phyloP scores from a whole-genome alignment of 352 stramenopile species.

The Globisporangium megalacanthum region DNA sequence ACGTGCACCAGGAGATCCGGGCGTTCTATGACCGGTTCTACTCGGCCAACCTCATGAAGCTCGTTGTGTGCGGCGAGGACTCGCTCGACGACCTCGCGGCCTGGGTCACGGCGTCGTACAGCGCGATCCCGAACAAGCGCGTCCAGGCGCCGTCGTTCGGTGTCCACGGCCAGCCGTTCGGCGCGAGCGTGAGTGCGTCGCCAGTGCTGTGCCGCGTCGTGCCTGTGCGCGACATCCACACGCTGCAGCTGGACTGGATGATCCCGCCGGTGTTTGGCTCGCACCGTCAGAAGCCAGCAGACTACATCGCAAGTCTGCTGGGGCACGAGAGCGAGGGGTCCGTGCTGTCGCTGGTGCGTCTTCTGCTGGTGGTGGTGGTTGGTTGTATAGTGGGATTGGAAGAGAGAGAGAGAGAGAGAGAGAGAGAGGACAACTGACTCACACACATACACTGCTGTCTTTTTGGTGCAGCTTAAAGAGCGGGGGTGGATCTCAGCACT shows the following conservation, averaged over 20 bases:
- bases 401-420: background rate
- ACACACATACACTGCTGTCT: no score
- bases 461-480: slow-evolving; percentile 50
- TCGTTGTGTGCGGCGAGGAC: slow-evolving; percentile 76
- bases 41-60: slow-evolving; percentile 81
- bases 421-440: no score
- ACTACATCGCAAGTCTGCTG: slow-evolving; percentile 76
- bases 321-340: slow-evolving; percentile 83
- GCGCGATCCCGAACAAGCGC: slow-evolving; percentile 51
- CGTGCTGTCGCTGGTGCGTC: slow-evolving; percentile 61
- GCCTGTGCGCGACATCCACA: slow-evolving; percentile 75
- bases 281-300: slow-evolving; percentile 69
- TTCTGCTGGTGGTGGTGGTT: background rate
- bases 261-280: slow-evolving; percentile 61
- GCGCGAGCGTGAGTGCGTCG: slow-evolving; percentile 24
- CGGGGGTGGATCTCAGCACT: slow-evolving; percentile 72
- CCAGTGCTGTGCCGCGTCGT: slow-evolving; percentile 62
- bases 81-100: slow-evolving; percentile 60
- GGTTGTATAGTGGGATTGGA: background rate
- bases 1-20: slow-evolving; percentile 56
- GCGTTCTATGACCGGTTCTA: slow-evolving; percentile 71
- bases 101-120: slow-evolving; percentile 61
- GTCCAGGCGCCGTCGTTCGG: slow-evolving; percentile 38
- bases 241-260: slow-evolving; percentile 73
- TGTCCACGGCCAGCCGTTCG: slow-evolving; percentile 42